phyloP scores from a whole-genome alignment of 1,284 basidiomycete species.

The Ustilago hordei region DNA sequence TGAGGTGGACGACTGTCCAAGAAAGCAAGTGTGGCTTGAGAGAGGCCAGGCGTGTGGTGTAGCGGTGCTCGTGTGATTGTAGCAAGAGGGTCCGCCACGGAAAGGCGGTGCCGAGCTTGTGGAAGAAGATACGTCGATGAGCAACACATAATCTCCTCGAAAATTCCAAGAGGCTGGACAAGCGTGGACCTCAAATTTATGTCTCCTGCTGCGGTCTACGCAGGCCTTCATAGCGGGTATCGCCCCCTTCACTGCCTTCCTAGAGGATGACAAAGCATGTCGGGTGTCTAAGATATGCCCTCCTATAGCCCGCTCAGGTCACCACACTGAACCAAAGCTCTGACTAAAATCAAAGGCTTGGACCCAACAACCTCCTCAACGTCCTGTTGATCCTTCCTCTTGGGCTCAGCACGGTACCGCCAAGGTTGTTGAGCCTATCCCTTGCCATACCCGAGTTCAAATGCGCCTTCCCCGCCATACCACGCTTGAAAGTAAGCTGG shows the following conservation, averaged over 20 bases:
- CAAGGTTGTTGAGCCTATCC: conserved; percentile 54
- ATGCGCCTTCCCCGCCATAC: conserved; percentile 55
- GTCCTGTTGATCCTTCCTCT: conserved; percentile 52
- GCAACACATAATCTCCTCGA: neutral
- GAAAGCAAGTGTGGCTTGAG: conserved; percentile 1
- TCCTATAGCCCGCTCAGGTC: neutral
- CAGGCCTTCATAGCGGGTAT: neutral
- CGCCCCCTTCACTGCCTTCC: neutral
- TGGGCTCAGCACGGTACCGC: conserved; percentile 46
- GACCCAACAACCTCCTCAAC: conserved; percentile 58
- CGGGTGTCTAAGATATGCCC: neutral
- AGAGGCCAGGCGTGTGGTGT: neutral
- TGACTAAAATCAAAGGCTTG: conserved; percentile 33
- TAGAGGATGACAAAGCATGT: neutral
- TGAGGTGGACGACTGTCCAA: neutral
- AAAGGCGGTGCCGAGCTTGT: neutral
- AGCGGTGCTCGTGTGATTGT: neutral
- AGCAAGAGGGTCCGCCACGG: neutral
- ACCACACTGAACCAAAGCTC: no score
- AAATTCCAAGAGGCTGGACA: neutral
- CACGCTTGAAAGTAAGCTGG: conserved; percentile 55
- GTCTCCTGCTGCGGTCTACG: conserved; percentile 2
- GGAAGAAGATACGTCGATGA: neutral
- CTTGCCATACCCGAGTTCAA: conserved; percentile 63
- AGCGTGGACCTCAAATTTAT: neutral